Conservation (phyloP, 2,329 filamentous ascomycete genomes). For the Curvularia sp. region DNA sequence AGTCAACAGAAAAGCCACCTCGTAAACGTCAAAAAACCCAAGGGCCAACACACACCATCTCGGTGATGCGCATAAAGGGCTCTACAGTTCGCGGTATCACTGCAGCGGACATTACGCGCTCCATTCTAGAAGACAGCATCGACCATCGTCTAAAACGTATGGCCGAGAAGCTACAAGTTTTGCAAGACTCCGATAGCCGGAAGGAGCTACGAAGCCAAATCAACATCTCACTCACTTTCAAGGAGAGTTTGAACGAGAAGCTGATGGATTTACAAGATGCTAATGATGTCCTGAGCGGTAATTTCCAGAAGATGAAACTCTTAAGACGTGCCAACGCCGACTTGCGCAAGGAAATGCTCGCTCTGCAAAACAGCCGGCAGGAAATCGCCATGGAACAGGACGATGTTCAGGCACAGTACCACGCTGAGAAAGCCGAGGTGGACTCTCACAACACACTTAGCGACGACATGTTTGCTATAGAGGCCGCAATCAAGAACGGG, state of each 20-base stretch:
- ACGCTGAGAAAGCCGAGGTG: slow-evolving; percentile 34
- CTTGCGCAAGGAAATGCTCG: slow-evolving; percentile 57
- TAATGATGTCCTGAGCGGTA: slow-evolving; percentile 58
- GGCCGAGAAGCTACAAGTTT: slow-evolving; percentile 47
- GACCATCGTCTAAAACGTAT: slow-evolving; percentile 55
- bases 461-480: slow-evolving; percentile 45
- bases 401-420: slow-evolving; percentile 50
- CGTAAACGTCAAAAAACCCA: slow-evolving; percentile 39
- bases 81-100: slow-evolving; percentile 52
- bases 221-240: slow-evolving; percentile 58
- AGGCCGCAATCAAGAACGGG: slow-evolving; percentile 47
- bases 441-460: slow-evolving; percentile 40
- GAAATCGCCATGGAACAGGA: slow-evolving; percentile 59
- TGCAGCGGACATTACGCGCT: slow-evolving; percentile 60
- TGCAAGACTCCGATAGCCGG: slow-evolving; percentile 50
- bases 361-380: slow-evolving; percentile 57
- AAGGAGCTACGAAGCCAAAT: slow-evolving; percentile 54
- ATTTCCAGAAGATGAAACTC: slow-evolving; percentile 55
- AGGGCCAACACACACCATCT: slow-evolving; percentile 42
- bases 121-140: slow-evolving; percentile 58
- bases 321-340: slow-evolving; percentile 55
- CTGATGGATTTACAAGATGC: slow-evolving; percentile 61
- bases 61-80: slow-evolving; percentile 51
- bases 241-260: slow-evolving; percentile 56
- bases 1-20: slow-evolving; percentile 30